Percentiles rank a stretch among this genome's conserved stretches.
Conservation (phyloP, 768 basidiomycete species). For the Lentinula aciculospora region DNA sequence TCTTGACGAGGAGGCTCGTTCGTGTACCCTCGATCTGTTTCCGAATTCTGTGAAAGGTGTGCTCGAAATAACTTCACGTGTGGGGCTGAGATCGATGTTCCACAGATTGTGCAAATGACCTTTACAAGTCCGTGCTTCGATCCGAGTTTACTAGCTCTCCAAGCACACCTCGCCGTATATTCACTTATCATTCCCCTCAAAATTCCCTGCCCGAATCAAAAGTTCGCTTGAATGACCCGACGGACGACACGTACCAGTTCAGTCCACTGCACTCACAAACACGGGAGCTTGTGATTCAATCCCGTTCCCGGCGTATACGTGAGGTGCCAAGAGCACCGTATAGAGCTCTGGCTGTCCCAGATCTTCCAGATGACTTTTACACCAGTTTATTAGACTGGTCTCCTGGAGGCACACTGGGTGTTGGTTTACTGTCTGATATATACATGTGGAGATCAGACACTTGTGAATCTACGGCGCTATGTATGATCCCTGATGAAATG, state of each 20-base stretch:
- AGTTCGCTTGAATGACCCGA: slow-evolving; percentile 51
- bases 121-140: slow-evolving; percentile 45
- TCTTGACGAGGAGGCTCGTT: slow-evolving; percentile 48
- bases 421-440: slow-evolving; percentile 61
- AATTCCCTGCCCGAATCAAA: slow-evolving; percentile 26
- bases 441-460: slow-evolving; percentile 75
- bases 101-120: slow-evolving; percentile 47
- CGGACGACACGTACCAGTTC: slow-evolving; percentile 60
- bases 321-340: slow-evolving; percentile 67
- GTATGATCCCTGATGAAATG: slow-evolving; percentile 42
- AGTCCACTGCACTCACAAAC: slow-evolving; percentile 61
- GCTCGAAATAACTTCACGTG: neutral
- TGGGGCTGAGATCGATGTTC: slow-evolving; percentile 5
- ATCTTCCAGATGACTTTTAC: slow-evolving; percentile 77
- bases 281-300: slow-evolving; percentile 54
- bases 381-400: slow-evolving; percentile 78
- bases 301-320: slow-evolving; percentile 52
- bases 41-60: neutral
- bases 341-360: slow-evolving; percentile 72
- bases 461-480: slow-evolving; percentile 62
- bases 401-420: slow-evolving; percentile 63
- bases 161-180: slow-evolving; percentile 28
- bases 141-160: slow-evolving; percentile 32
- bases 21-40: slow-evolving; percentile 9
- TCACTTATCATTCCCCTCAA: slow-evolving; percentile 37